A percentile compares a stretch with the other conserved stretches of the same genome.
phyloP scores from a whole-genome alignment of 345 rosid species.

The Heritiera littoralis region DNA sequence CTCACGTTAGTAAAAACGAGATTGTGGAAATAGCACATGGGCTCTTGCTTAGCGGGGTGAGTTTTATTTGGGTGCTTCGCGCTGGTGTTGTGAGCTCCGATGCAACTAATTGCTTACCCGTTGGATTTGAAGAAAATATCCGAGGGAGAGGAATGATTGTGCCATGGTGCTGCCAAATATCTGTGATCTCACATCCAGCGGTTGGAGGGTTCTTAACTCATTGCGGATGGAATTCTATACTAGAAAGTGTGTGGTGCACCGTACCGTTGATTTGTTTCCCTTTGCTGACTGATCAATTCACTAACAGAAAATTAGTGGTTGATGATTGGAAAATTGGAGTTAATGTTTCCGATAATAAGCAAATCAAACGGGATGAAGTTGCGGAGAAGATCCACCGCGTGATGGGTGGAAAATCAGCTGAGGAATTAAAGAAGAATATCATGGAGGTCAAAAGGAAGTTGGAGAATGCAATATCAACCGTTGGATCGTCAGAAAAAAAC shows the following conservation, averaged over 20 bases:
- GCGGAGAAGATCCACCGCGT: constrained; percentile 41
- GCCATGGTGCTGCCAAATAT: constrained; percentile 71
- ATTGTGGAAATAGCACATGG: constrained; percentile 63
- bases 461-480: constrained; percentile 39
- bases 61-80: constrained; percentile 78
- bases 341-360: constrained; percentile 43
- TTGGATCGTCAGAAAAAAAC: constrained; percentile 54
- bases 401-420: constrained; percentile 48
- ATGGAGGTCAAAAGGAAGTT: constrained; percentile 44
- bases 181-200: constrained; percentile 55
- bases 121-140: constrained; percentile 39
- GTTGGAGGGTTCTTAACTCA: constrained; percentile 81
- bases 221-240: constrained; percentile 84
- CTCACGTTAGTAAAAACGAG: constrained; percentile 50
- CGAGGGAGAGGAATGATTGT: constrained; percentile 52
- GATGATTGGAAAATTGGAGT: constrained; percentile 82
- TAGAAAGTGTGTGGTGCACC: constrained; percentile 72
- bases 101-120: constrained; percentile 52
- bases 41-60: constrained; percentile 47
- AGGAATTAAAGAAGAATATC: constrained; percentile 38
- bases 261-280: constrained; percentile 73
- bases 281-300: constrained; percentile 73
- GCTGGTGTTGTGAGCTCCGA: constrained; percentile 71
- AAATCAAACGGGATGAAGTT: constrained; percentile 42
- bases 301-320: constrained; percentile 74